Evolutionary conservation across 371 early-diverging fungal species (phyloP).

Genomic region (Polyrhizophydium stewartii): DNA sequence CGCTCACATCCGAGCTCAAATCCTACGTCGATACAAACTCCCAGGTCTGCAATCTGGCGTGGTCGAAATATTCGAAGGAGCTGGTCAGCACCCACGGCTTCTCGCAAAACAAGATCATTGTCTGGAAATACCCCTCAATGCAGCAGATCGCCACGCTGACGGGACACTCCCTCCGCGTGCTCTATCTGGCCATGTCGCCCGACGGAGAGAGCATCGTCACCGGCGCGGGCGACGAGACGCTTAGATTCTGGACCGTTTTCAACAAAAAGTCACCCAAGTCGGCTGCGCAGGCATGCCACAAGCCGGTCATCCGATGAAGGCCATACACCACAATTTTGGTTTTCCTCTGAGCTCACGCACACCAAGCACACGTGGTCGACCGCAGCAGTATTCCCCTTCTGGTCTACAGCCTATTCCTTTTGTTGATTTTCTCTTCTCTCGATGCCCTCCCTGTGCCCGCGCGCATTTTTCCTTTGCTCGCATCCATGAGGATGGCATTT

Average conservation of each 20-base stretch:
- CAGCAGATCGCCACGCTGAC: conserved; percentile 29
- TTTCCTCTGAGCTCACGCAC: no score
- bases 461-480: no score
- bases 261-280: no score
- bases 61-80: conserved; percentile 47
- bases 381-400: no score
- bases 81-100: conserved; percentile 66
- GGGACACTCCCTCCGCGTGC: conserved; percentile 51
- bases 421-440: no score
- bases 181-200: conserved; percentile 60
- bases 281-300: no score
- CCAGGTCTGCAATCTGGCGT: conserved; percentile 60
- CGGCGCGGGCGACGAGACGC: conserved; percentile 66
- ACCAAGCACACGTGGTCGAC: no score
- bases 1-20: conserved; percentile 9
- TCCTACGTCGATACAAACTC: conserved; percentile 42
- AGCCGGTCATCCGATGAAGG: no score
- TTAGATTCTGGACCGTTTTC: conserved; percentile 55
- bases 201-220: conserved; percentile 60
- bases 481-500: no score
- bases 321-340: no score
- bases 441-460: no score
- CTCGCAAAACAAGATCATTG: conserved; percentile 54
- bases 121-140: conserved; percentile 53
- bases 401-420: no score